phyloP scores from a whole-genome alignment of 2,329 filamentous ascomycete genomes.

The Hypoxylon rubiginosum region DNA sequence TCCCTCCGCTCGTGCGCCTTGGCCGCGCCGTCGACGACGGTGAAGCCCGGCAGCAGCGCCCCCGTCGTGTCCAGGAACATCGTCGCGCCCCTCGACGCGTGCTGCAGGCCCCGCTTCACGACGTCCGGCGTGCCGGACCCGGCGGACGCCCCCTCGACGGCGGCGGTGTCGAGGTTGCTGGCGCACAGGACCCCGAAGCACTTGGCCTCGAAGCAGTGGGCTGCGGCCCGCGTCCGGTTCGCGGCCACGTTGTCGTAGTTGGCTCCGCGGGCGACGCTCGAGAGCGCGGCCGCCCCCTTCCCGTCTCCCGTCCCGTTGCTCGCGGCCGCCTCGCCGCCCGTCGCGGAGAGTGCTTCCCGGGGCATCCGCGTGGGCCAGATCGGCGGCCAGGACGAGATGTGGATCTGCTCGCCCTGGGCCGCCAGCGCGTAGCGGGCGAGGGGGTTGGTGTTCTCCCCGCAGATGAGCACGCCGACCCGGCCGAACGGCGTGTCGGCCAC shows the following conservation, averaged over 20 bases:
- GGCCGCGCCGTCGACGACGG: constrained; percentile 44
- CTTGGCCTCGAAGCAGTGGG: constrained; percentile 71
- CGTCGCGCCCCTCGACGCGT: constrained; percentile 59
- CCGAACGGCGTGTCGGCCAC: constrained; percentile 61
- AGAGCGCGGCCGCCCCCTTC: background rate
- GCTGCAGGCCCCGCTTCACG: constrained; percentile 52
- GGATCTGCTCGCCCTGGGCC: constrained; percentile 67
- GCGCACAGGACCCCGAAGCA: constrained; percentile 67
- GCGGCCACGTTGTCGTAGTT: constrained; percentile 69
- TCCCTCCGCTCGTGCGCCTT: constrained; percentile 48
- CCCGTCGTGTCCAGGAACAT: constrained; percentile 67
- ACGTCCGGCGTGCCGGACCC: constrained; percentile 49
- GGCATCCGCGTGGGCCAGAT: constrained; percentile 64
- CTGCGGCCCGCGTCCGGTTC: constrained; percentile 65
- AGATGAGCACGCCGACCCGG: constrained; percentile 65
- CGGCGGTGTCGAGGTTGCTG: constrained; percentile 57
- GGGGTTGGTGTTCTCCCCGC: constrained; percentile 71
- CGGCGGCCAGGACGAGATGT: constrained; percentile 68
- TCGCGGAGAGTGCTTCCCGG: background rate
- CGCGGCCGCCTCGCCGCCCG: background rate
- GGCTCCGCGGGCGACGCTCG: constrained; percentile 18
- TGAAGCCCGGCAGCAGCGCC: constrained; percentile 55
- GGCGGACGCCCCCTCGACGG: constrained; percentile 53
- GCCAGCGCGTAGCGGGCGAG: constrained; percentile 66
- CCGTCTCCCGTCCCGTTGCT: background rate